Evolutionary conservation across 805 yeast genomes (phyloP).

Genomic region (Clavispora carvajalis): DNA sequence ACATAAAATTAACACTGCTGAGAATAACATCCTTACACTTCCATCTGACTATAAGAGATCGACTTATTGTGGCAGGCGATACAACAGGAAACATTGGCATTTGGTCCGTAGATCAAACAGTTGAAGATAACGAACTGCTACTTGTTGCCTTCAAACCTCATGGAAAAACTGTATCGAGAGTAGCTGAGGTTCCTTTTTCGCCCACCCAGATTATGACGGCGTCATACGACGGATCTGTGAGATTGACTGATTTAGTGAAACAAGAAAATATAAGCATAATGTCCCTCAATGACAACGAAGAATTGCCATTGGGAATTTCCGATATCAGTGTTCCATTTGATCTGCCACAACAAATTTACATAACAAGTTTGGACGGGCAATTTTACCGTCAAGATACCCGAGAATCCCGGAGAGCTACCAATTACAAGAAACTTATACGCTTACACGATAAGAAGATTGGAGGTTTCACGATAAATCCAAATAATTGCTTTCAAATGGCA

Average conservation of each 20-base stretch:
- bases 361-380: conserved; percentile 77
- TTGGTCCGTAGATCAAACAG: conserved; percentile 66
- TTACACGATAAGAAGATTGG: conserved; percentile 91
- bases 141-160: conserved; percentile 69
- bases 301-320: conserved; percentile 56
- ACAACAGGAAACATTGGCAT: conserved; percentile 81
- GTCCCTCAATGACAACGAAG: conserved; percentile 46
- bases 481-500: conserved; percentile 57
- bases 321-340: conserved; percentile 55
- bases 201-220: conserved; percentile 58
- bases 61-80: conserved; percentile 81
- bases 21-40: conserved; percentile 70
- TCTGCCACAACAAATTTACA: conserved; percentile 52
- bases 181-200: conserved; percentile 47
- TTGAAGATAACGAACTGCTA: conserved; percentile 39
- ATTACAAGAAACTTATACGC: conserved; percentile 39
- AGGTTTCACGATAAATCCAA: conserved; percentile 77
- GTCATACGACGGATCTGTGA: conserved; percentile 84
- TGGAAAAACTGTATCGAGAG: conserved; percentile 63
- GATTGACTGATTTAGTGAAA: conserved; percentile 63
- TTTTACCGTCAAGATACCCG: conserved; percentile 73
- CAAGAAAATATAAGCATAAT: conserved; percentile 50
- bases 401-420: conserved; percentile 26
- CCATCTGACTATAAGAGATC: conserved; percentile 65
- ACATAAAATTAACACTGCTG: conserved; percentile 63